phyloP scores from a whole-genome alignment of 306 rosid species.

The Oemleria cerasiformis region DNA sequence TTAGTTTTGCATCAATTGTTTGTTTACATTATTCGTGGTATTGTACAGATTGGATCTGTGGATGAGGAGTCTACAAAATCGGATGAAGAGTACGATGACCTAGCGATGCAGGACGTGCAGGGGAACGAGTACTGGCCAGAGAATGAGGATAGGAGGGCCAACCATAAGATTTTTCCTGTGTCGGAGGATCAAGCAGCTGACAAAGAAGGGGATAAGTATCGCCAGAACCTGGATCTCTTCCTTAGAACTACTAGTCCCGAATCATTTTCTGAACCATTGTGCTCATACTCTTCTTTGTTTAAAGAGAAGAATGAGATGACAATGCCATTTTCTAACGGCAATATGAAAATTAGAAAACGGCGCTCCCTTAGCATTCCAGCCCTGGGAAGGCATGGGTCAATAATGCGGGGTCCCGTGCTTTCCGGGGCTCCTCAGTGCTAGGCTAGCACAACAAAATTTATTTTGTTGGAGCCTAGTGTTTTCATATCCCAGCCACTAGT shows the following conservation, averaged over 20 bases:
- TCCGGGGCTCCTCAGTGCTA: slow-evolving; percentile 66
- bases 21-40: not conserved
- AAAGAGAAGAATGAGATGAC: slow-evolving; percentile 46
- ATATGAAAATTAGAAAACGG: slow-evolving; percentile 53
- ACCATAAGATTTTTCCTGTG: slow-evolving; percentile 27
- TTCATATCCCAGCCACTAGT: not conserved
- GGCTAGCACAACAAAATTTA: slow-evolving; percentile 23
- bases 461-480: slow-evolving; percentile 4
- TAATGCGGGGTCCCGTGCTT: slow-evolving; percentile 52
- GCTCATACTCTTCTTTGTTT: slow-evolving; percentile 50
- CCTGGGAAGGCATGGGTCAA: slow-evolving; percentile 48
- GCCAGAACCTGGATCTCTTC: slow-evolving; percentile 50
- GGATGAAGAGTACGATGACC: slow-evolving; percentile 93
- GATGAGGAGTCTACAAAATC: slow-evolving; percentile 95
- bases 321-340: slow-evolving; percentile 32
- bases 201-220: slow-evolving; percentile 37
- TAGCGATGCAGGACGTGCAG: slow-evolving; percentile 66
- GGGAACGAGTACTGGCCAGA: slow-evolving; percentile 61
- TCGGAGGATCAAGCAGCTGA: slow-evolving; percentile 25
- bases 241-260: slow-evolving; percentile 56
- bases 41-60: slow-evolving; percentile 76
- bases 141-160: slow-evolving; percentile 39
- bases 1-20: not conserved
- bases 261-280: slow-evolving; percentile 41
- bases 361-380: slow-evolving; percentile 84